Evolutionary conservation across 164 flowering plant genomes (phyloP).

Genomic region (Echeveria elegans): DNA sequence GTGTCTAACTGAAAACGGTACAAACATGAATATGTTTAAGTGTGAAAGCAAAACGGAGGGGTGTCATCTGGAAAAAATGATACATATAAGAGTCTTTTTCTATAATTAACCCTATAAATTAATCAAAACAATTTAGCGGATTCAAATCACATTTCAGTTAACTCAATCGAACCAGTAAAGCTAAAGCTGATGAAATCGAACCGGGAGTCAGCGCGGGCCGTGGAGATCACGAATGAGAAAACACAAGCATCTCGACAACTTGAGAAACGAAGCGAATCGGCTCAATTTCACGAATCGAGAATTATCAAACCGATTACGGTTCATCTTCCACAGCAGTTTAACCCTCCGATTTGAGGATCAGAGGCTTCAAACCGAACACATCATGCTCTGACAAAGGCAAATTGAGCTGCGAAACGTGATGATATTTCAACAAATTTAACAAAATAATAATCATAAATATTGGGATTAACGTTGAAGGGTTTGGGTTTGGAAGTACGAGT

Average conservation of each 20-base stretch:
- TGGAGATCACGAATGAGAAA: conserved; percentile 86
- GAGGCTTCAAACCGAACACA: conserved; percentile 37
- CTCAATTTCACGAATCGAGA: conserved; percentile 45
- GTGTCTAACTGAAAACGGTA: too few relatives aligned
- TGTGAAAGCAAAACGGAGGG: too few relatives aligned
- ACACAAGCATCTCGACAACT: conserved; percentile 61
- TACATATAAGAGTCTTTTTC: too few relatives aligned
- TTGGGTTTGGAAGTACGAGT: not conserved
- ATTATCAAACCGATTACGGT: conserved; percentile 36
- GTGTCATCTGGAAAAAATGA: too few relatives aligned
- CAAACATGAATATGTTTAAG: too few relatives aligned
- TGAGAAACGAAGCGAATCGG: conserved; percentile 56
- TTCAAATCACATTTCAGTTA: too few relatives aligned
- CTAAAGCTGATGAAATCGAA: conserved; percentile 66
- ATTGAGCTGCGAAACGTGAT: conserved; percentile 35
- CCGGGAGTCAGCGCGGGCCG: conserved; percentile 83
- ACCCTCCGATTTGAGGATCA: conserved; percentile 35
- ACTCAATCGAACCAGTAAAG: conserved; percentile 25
- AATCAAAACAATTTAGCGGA: too few relatives aligned
- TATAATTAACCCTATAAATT: too few relatives aligned
- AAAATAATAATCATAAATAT: not conserved
- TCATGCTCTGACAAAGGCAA: conserved; percentile 30
- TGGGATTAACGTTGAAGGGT: not conserved
- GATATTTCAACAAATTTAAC: conserved; percentile 36
- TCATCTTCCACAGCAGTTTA: conserved; percentile 22